Percentiles rank a stretch among this genome's conserved stretches.
phyloP scores from a whole-genome alignment of 371 early-diverging fungal species.

The Agmasoma carcini region DNA sequence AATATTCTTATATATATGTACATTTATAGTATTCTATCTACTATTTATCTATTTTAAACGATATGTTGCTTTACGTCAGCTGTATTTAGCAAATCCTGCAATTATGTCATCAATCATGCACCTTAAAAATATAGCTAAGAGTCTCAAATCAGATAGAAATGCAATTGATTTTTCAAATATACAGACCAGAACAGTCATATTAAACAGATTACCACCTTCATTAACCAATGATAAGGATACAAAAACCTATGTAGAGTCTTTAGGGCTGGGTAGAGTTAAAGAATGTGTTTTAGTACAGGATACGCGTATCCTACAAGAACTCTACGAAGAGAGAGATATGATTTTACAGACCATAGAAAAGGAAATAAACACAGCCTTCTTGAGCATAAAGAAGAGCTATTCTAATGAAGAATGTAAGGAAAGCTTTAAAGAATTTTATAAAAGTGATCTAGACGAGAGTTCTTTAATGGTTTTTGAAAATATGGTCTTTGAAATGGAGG shows the following conservation, averaged over 20 bases:
- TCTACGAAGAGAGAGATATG: slow-evolving; percentile 37
- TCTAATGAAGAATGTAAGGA: slow-evolving; percentile 11
- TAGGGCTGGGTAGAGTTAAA: slow-evolving; percentile 46
- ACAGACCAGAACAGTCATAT: slow-evolving; percentile 39
- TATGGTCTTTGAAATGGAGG: slow-evolving; percentile 14
- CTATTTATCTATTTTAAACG: slow-evolving; percentile 53
- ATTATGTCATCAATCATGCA: slow-evolving; percentile 47
- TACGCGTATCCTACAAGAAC: slow-evolving; percentile 34
- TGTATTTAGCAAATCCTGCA: slow-evolving; percentile 49
- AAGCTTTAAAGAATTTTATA: slow-evolving; percentile 14
- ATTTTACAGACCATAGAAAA: slow-evolving; percentile 47
- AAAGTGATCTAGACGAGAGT: background rate
- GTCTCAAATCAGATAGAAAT: slow-evolving; percentile 14
- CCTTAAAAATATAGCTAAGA: slow-evolving; percentile 37
- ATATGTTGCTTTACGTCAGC: slow-evolving; percentile 51
- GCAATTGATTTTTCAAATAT: slow-evolving; percentile 47
- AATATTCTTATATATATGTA: slow-evolving; percentile 32
- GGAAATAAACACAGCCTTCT: slow-evolving; percentile 39
- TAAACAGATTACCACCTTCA: slow-evolving; percentile 43
- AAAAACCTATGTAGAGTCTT: slow-evolving; percentile 31
- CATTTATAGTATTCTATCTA: slow-evolving; percentile 45
- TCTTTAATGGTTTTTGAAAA: background rate
- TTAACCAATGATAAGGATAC: slow-evolving; percentile 47
- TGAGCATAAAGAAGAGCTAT: slow-evolving; percentile 35
- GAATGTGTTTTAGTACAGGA: slow-evolving; percentile 42